Evolutionary conservation across 805 yeast species (phyloP), one percentile per base, ranked within the genome.

Genomic region (Pichia rugopelliculosa): DNA sequence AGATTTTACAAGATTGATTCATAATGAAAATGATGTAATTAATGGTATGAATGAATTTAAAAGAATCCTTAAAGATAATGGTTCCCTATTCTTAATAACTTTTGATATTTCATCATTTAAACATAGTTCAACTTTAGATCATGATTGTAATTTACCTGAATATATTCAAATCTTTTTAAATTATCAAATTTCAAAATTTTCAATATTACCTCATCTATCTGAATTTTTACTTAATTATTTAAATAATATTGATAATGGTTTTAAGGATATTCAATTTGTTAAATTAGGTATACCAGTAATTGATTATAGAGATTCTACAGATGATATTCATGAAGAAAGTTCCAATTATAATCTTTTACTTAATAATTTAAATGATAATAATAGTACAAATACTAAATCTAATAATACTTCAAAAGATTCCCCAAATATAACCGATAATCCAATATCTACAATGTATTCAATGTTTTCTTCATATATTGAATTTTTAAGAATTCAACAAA

Each of bases 1-100:
- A 1, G 70, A 66, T 48, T 53, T 63, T 12, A 37, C 57, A 8
- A 30, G 56, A 4, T 40, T 58, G 20, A 34, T 56, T 1, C 56
- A 55, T 8, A 45, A 47, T 22, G 56, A 53, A 24, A 36, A 41
- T 6, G 60, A 59, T 22, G 45, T 65, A 27, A 12, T 26, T 0
- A 38, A 48, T 0, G 53, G 60, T 1, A 48, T 67, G 7, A 44
- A 38, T 6, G 71, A 67, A 46, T 56, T 64, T 45, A 45, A 56
- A 12, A 43, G 71, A 41, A 55, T 65, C 4, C 46, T 67, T 34
- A 60, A 57, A 41, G 63, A 63, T 3, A 56, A 56, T 6, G 71
- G 69, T 7, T 51, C 45, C 36, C 39, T 65, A 13, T 66, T 63
- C 47, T 50, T 67, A 11, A 49, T 55, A 13, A 34, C 65, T 9